These are phyloP conservation scores for Senna siamea DNA, from an alignment of 306 rosid species.

Conservation along the genomic window DNA sequence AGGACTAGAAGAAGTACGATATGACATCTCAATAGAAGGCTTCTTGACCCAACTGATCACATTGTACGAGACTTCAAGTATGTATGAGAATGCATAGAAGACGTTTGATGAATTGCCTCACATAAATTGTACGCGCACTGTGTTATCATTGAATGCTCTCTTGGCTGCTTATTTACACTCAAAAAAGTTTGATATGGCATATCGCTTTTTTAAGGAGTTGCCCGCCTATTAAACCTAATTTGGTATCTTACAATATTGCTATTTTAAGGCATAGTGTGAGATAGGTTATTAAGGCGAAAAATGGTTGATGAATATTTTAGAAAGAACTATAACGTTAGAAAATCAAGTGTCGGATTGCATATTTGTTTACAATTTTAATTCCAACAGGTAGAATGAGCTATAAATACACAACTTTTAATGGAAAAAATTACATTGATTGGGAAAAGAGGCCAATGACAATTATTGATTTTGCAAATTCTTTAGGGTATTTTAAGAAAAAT, in stretches of 20 bases:
- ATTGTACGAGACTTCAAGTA: conserved; percentile 57
- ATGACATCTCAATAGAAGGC: conserved; percentile 63
- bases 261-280: conserved; percentile 59
- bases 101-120: conserved; percentile 77
- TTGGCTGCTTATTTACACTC: conserved; percentile 70
- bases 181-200: conserved; percentile 47
- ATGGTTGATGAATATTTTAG: too few relatives aligned
- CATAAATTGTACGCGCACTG: conserved; percentile 51
- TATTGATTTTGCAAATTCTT: too few relatives aligned
- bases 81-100: conserved; percentile 62
- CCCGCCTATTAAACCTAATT: conserved; percentile 61
- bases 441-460: too few relatives aligned
- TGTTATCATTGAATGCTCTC: conserved; percentile 69
- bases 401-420: too few relatives aligned
- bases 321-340: too few relatives aligned
- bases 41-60: conserved; percentile 58
- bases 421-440: too few relatives aligned
- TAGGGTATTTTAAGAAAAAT: too few relatives aligned
- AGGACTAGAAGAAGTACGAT: conserved; percentile 66
- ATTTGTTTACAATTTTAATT: too few relatives aligned
- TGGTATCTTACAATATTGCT: conserved; percentile 67
- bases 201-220: conserved; percentile 49
- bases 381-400: too few relatives aligned
- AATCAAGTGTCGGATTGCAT: too few relatives aligned
- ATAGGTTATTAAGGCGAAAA: too few relatives aligned